A percentile compares a stretch with the other conserved stretches of the same genome.
phyloP scores from a whole-genome alignment of 202 grass and related monocot species.

The Digitaria exilis region DNA sequence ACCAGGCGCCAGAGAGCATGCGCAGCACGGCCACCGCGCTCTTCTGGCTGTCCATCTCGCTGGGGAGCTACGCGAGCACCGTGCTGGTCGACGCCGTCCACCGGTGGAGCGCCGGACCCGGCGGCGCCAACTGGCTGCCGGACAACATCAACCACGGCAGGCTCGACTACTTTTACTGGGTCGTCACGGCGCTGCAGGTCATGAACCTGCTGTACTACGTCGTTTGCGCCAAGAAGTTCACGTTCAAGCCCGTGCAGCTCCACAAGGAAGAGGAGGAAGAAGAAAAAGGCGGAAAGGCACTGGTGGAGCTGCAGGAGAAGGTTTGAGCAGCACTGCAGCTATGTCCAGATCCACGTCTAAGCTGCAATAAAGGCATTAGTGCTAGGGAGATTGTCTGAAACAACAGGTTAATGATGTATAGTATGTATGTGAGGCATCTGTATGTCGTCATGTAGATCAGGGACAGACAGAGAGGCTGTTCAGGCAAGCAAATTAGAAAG shows the following conservation, averaged over 20 bases:
- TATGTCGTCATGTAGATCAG: conserved; percentile 24
- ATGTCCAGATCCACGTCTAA: conserved; percentile 25
- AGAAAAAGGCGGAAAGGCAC: neutral
- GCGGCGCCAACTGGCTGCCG: conserved; percentile 69
- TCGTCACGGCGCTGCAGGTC: conserved; percentile 57
- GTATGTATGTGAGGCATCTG: too few relatives aligned
- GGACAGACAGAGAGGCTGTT: neutral
- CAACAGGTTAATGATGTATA: neutral
- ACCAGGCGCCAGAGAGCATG: conserved; percentile 94
- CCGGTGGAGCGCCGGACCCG: conserved; percentile 50
- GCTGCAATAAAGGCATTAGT: neutral
- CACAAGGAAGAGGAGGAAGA: conserved; percentile 18
- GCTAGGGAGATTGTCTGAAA: neutral
- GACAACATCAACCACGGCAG: conserved; percentile 77
- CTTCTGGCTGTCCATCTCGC: conserved; percentile 79
- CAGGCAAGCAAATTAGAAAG: neutral
- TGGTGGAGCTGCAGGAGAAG: conserved; percentile 43
- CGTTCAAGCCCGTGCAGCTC: conserved; percentile 58
- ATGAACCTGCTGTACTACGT: conserved; percentile 74
- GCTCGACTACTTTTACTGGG: conserved; percentile 82
- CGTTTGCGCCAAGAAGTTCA: conserved; percentile 66
- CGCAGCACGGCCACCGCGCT: conserved; percentile 75
- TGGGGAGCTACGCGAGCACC: conserved; percentile 74
- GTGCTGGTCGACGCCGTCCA: conserved; percentile 64
- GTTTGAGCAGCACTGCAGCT: neutral